Evolutionary conservation across 2,329 filamentous ascomycete genomes (phyloP).

Genomic region (Alternaria longipes): DNA sequence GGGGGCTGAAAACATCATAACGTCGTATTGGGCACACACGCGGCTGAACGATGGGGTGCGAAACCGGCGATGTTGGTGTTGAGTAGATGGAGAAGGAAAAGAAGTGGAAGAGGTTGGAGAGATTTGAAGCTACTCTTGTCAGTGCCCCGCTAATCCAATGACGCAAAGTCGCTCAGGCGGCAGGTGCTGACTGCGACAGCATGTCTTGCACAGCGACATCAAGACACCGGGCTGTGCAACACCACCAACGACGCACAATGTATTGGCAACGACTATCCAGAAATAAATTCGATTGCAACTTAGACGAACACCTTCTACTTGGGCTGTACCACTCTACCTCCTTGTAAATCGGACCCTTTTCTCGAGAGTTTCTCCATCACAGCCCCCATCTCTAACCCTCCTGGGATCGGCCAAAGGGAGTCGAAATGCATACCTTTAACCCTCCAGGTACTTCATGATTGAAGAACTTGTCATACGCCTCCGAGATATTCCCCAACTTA

Average conservation of each 20-base stretch:
- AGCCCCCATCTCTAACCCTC: too few relatives aligned
- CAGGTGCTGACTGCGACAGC: neutral
- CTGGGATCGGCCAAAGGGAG: too few relatives aligned
- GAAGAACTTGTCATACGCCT: too few relatives aligned
- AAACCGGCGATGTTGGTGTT: neutral
- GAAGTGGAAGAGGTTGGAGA: neutral
- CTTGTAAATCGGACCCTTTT: too few relatives aligned
- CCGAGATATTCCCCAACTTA: too few relatives aligned
- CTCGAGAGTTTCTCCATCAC: too few relatives aligned
- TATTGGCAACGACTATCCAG: neutral
- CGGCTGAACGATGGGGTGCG: neutral
- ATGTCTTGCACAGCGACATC: neutral
- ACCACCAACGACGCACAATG: neutral
- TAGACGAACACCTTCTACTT: too few relatives aligned
- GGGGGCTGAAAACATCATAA: constrained; percentile 21
- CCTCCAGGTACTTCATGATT: too few relatives aligned
- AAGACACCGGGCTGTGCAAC: neutral
- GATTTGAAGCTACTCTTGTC: neutral
- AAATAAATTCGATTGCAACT: too few relatives aligned
- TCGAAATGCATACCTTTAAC: too few relatives aligned
- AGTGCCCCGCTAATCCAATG: neutral
- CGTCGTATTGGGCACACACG: neutral
- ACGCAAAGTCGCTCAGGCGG: neutral
- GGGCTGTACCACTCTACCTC: too few relatives aligned
- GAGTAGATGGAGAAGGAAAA: neutral